Evolutionary conservation across 148 eudicot species (phyloP).

Genomic region (Fagopyrum esculentum): DNA sequence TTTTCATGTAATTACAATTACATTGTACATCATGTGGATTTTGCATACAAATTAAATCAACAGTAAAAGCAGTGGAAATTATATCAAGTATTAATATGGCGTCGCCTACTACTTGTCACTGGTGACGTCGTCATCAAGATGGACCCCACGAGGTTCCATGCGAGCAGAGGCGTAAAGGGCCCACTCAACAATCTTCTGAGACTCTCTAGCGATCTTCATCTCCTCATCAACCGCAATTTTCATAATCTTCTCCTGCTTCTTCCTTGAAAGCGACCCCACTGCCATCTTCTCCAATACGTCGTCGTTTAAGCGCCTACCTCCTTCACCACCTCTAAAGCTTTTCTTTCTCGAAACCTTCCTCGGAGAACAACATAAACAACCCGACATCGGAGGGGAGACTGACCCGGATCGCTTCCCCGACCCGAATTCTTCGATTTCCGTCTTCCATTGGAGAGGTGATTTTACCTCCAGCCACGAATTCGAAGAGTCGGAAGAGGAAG

Average conservation of each 20-base stretch:
- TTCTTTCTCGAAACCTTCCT: slow-evolving; percentile 39
- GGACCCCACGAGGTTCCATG: slow-evolving; percentile 48
- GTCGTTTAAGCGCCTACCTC: slow-evolving; percentile 34
- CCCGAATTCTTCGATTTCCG: slow-evolving; percentile 18
- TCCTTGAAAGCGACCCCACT: slow-evolving; percentile 36
- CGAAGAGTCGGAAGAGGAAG: slow-evolving; percentile 28
- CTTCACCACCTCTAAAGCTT: not conserved
- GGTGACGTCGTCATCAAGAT: slow-evolving; percentile 43
- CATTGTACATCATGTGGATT: not conserved
- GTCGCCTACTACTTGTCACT: slow-evolving; percentile 16
- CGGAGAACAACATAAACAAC: slow-evolving; percentile 84
- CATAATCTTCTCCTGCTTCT: slow-evolving; percentile 47
- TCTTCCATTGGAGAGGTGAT: slow-evolving; percentile 26
- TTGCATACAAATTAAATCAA: too few species aligned
- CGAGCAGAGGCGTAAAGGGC: slow-evolving; percentile 77
- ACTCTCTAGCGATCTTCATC: slow-evolving; percentile 64
- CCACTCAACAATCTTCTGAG: slow-evolving; percentile 79
- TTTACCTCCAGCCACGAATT: slow-evolving; percentile 26
- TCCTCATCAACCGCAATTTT: slow-evolving; percentile 62
- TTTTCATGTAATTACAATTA: not conserved
- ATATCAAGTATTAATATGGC: too few species aligned
- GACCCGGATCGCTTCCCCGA: slow-evolving; percentile 13
- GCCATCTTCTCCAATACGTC: slow-evolving; percentile 44
- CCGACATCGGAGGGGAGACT: slow-evolving; percentile 35
- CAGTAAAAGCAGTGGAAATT: too few species aligned